Evolutionary conservation across 108 stramenopile species (phyloP).

Genomic region (Fragilaria crotonensis): DNA sequence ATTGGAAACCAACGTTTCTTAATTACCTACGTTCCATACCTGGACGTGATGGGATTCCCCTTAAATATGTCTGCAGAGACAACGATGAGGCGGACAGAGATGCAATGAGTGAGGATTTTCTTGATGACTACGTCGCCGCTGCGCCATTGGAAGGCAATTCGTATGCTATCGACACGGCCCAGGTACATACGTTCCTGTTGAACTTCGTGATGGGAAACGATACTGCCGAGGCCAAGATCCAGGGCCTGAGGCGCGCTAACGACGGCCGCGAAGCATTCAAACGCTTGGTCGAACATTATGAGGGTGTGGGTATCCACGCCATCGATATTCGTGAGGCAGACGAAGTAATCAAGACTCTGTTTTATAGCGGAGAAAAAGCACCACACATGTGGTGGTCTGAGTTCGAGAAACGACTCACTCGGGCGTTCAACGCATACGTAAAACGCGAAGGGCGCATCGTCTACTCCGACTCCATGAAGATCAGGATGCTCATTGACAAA

Average conservation of each 20-base stretch:
- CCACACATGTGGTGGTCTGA: neutral
- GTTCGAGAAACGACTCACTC: neutral
- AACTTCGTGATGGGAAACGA: neutral
- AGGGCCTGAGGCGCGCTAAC: neutral
- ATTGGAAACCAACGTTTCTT: slow-evolving; percentile 5
- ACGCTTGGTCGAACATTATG: too few relatives aligned
- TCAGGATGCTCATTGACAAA: neutral
- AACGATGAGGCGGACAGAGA: neutral
- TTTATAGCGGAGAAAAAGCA: neutral
- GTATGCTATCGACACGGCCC: neutral
- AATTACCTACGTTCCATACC: slow-evolving; percentile 1
- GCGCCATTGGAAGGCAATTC: neutral
- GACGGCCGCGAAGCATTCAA: neutral
- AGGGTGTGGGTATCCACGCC: too few relatives aligned
- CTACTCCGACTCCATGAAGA: slow-evolving; percentile 2
- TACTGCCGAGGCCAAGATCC: neutral
- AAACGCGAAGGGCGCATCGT: too few relatives aligned
- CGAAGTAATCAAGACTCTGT: slow-evolving; percentile 2
- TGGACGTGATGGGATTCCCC: slow-evolving; percentile 1
- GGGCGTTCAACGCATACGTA: neutral
- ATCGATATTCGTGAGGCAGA: too few relatives aligned
- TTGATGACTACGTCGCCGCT: neutral
- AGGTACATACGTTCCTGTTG: neutral
- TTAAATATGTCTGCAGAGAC: neutral
- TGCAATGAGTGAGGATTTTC: neutral